These are phyloP conservation scores for Colletotrichum coccodes DNA, from an alignment of 2,329 filamentous ascomycete genomes.

Conservation along the genomic window DNA sequence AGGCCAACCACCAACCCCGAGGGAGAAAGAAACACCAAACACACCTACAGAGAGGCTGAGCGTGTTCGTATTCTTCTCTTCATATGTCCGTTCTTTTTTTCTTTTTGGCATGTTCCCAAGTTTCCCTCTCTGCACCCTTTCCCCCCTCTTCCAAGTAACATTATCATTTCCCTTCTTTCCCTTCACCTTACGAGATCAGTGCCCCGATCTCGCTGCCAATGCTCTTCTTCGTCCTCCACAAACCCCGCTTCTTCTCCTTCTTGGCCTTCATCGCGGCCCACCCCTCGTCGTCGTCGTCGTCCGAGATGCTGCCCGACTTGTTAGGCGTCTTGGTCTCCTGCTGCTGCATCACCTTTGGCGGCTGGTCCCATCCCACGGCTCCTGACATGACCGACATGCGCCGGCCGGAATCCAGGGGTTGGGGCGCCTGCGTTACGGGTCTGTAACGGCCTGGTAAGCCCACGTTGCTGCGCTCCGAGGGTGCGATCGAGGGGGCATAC, in stretches of 20 bases:
- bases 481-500: slow-evolving; percentile 92
- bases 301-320: slow-evolving; percentile 54
- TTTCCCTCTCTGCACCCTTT: neutral
- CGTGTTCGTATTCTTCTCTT: too few relatives aligned
- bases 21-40: neutral
- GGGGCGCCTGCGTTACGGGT: slow-evolving; percentile 78
- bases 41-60: slow-evolving; percentile 3
- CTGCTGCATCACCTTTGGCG: slow-evolving; percentile 49
- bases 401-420: slow-evolving; percentile 35
- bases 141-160: neutral
- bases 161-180: neutral
- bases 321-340: slow-evolving; percentile 40
- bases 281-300: slow-evolving; percentile 74
- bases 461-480: slow-evolving; percentile 93
- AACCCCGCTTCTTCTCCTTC: slow-evolving; percentile 73
- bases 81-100: neutral
- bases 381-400: slow-evolving; percentile 53
- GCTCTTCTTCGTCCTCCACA: slow-evolving; percentile 72
- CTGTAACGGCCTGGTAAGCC: slow-evolving; percentile 91
- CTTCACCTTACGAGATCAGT: slow-evolving; percentile 50
- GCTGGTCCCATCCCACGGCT: slow-evolving; percentile 44
- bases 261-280: slow-evolving; percentile 79
- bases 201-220: slow-evolving; percentile 58
- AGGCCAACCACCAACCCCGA: neutral
- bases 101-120: slow-evolving; percentile 14